Evolutionary conservation across 345 rosid species (phyloP).

Genomic region (Eutrema japonicum): DNA sequence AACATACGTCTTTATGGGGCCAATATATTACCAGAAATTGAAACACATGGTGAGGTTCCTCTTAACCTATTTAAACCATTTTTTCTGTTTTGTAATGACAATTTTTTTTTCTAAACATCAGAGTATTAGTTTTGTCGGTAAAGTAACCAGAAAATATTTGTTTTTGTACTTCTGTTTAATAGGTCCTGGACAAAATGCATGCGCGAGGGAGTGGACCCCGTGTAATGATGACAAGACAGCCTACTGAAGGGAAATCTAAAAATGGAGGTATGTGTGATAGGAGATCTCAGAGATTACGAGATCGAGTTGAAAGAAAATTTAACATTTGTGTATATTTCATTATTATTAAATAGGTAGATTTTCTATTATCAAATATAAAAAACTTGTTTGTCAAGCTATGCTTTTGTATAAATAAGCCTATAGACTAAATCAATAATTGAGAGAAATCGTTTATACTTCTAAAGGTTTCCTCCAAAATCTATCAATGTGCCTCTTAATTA

Average conservation of each 20-base stretch:
- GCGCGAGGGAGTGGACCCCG: slow-evolving; percentile 97
- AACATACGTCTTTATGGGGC: slow-evolving; percentile 95
- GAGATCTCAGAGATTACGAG: too few relatives aligned
- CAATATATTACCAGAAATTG: slow-evolving; percentile 95
- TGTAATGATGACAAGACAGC: slow-evolving; percentile 88
- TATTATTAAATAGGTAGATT: too few relatives aligned
- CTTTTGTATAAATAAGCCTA: too few relatives aligned
- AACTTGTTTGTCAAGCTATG: too few relatives aligned
- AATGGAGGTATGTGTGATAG: slow-evolving; percentile 67
- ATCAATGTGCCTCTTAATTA: too few relatives aligned
- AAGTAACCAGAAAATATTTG: neutral
- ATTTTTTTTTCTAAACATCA: neutral
- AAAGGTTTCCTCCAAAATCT: slow-evolving; percentile 3
- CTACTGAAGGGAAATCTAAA: slow-evolving; percentile 96
- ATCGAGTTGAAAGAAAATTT: too few relatives aligned
- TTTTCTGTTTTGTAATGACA: slow-evolving; percentile 2
- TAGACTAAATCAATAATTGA: too few relatives aligned
- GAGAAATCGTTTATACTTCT: too few relatives aligned
- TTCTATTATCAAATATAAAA: too few relatives aligned
- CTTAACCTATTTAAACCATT: neutral
- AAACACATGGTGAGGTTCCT: slow-evolving; percentile 85
- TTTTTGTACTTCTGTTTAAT: slow-evolving; percentile 7
- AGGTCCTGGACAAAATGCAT: slow-evolving; percentile 95
- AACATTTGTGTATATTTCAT: too few relatives aligned
- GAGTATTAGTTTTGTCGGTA: neutral